Base-by-base conservation (phyloP, 1,139 yeast species). In the Debaryomyces subglobosus region DNA sequence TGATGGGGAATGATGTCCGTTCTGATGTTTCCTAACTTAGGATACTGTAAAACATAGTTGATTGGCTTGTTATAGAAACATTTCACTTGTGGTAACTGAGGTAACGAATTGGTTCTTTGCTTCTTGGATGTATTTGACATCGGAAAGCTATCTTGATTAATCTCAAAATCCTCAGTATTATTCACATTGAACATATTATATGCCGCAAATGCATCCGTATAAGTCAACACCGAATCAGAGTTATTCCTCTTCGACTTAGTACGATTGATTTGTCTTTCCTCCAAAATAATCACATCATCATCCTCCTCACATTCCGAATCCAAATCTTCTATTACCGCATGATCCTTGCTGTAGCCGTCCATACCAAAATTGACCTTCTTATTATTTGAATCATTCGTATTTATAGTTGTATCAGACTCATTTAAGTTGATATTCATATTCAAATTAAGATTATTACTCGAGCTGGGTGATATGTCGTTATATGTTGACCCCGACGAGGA, bases 21-120 rank as follows among this genome's bases (percentile, higher is more conserved):
- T 51, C 69, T 69, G 39, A 76, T 63, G 47, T 75, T 73, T n/a
- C 79, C 79, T 45, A 76, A 61, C 55, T 75, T 76, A 12, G 74
- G 74, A 15, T 72, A 69, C 50, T 67, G 72, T 36, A 71, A 59
- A 27, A 74, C 67, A 48, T 73, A 72, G 48, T 71, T 67, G 45
- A 63, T 65, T 34, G 77, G 77, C 48, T 72, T 71, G 48, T 69
- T 70, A 57, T 76, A 76, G 51, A 73, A 69, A 53, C 80, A 76
- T 48, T 65, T 70, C 3, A 68, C 81, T 50, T 79, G 81, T 0
- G 91, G 87, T 40, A 86, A 67, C 61, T 86, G 94, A 0, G 94
- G 92, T 45, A 86, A 67, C 0, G 91, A 85, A 54, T 82, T 82
- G 0, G 90, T 85, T 56, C 91, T 68, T 60, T 82, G 84, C 57